A percentile compares a stretch with the other conserved stretches of the same genome.
Evolutionary conservation across 2,329 filamentous ascomycete genomes (phyloP).

Genomic region (Ascochyta pisi): DNA sequence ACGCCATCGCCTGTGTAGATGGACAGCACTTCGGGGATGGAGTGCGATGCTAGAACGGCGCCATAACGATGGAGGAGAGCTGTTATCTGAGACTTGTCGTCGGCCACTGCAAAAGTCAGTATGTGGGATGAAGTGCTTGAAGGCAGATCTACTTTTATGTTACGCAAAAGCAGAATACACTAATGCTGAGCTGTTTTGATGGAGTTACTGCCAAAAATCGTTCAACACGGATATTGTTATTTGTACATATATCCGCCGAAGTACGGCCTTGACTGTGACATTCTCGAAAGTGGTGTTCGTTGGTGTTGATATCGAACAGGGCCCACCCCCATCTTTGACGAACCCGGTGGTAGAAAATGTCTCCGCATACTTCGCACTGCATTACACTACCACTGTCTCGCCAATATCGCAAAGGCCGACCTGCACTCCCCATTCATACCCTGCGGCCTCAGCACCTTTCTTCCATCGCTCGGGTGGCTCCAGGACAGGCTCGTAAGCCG

Average conservation of each 20-base stretch:
- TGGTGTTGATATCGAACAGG: not conserved
- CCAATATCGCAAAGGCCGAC: constrained; percentile 55
- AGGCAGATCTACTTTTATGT: not conserved
- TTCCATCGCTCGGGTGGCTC: constrained; percentile 57
- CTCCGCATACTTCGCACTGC: too few relatives aligned
- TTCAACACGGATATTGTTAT: not conserved
- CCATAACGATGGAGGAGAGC: constrained; percentile 14
- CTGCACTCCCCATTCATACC: constrained; percentile 48
- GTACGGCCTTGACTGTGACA: not conserved
- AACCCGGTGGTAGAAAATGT: not conserved
- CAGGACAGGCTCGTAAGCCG: constrained; percentile 57
- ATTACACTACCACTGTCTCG: constrained; percentile 54
- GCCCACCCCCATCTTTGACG: constrained; percentile 9
- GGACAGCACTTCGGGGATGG: constrained; percentile 11
- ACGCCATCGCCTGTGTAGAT: constrained; percentile 18
- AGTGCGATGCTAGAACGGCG: constrained; percentile 9
- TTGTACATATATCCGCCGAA: not conserved
- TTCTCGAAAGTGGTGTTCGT: constrained; percentile 2
- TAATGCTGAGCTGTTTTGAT: not conserved
- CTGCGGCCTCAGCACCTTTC: constrained; percentile 53
- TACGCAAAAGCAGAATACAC: not conserved
- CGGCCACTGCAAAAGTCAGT: constrained; percentile 1
- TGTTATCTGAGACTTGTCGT: constrained; percentile 8
- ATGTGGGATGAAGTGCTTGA: too few relatives aligned
- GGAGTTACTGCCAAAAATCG: not conserved